Evolutionary conservation across 2,329 filamentous ascomycete species (phyloP).

Genomic region (Pyrenochaeta sp.): DNA sequence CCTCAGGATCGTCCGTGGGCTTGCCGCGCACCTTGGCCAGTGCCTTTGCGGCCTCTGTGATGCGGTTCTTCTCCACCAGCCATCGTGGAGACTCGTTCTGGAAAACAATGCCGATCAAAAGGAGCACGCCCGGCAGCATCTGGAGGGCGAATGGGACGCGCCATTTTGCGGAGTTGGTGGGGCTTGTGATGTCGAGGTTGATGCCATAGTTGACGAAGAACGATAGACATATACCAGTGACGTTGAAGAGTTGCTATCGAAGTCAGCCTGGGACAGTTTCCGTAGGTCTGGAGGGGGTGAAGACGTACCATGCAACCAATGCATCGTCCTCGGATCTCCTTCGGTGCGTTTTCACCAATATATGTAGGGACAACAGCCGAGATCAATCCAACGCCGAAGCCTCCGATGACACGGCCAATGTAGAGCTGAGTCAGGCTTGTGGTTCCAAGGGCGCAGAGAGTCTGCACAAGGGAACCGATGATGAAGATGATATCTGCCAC

Average conservation of each 20-base stretch:
- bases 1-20: slow-evolving; percentile 42
- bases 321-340: slow-evolving; percentile 49
- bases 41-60: slow-evolving; percentile 53
- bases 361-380: slow-evolving; percentile 54
- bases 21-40: slow-evolving; percentile 50
- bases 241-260: slow-evolving; percentile 49
- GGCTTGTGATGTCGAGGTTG: slow-evolving; percentile 50
- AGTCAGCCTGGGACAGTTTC: not conserved
- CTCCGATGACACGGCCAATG: slow-evolving; percentile 53
- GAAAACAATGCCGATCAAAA: slow-evolving; percentile 59
- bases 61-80: slow-evolving; percentile 61
- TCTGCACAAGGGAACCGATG: slow-evolving; percentile 52
- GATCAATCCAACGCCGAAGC: slow-evolving; percentile 54
- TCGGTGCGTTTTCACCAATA: slow-evolving; percentile 56
- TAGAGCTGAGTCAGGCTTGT: slow-evolving; percentile 50
- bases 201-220: slow-evolving; percentile 64
- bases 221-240: slow-evolving; percentile 57
- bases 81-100: slow-evolving; percentile 62
- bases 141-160: slow-evolving; percentile 61
- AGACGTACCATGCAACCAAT: slow-evolving; percentile 42
- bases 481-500: slow-evolving; percentile 53
- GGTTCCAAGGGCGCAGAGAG: slow-evolving; percentile 45
- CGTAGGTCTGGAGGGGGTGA: not conserved
- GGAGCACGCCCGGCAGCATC: slow-evolving; percentile 59
- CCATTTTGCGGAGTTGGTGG: slow-evolving; percentile 58